A percentile compares a stretch with the other conserved stretches of the same genome.
phyloP scores from a whole-genome alignment of 768 basidiomycete genomes.

The Suillus subalutaceus region DNA sequence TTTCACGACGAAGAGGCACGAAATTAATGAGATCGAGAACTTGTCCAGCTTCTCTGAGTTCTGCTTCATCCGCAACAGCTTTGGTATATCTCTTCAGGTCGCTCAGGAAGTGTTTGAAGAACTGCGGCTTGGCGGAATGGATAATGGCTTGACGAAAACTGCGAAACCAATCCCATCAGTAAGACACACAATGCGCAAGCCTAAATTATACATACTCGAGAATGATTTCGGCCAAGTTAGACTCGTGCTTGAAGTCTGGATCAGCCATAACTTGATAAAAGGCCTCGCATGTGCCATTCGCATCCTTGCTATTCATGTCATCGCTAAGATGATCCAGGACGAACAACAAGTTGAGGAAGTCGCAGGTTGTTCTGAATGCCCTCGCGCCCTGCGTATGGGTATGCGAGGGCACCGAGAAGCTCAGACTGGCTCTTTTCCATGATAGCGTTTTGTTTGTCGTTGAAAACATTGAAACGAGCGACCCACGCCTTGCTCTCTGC shows the following conservation, averaged over 20 bases:
- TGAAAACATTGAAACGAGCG: constrained; percentile 58
- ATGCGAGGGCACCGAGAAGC: constrained; percentile 61
- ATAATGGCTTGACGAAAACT: constrained; percentile 57
- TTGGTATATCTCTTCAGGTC: constrained; percentile 58
- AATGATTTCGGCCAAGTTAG: constrained; percentile 56
- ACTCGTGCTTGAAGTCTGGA: constrained; percentile 54
- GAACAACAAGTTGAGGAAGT: constrained; percentile 66
- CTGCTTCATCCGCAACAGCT: constrained; percentile 60
- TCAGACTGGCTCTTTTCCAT: constrained; percentile 63
- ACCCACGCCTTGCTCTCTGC: constrained; percentile 64
- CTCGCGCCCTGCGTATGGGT: constrained; percentile 60
- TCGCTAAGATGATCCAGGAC: constrained; percentile 71
- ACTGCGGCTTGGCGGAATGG: constrained; percentile 34
- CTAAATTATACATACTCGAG: constrained; percentile 48
- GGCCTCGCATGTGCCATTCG: constrained; percentile 51
- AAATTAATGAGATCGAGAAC: constrained; percentile 58
- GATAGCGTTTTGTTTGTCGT: constrained; percentile 54
- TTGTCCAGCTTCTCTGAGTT: constrained; percentile 56
- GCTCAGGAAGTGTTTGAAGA: constrained; percentile 56
- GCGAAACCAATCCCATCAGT: constrained; percentile 1
- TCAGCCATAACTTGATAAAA: constrained; percentile 56
- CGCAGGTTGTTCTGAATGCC: constrained; percentile 62
- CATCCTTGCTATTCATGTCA: constrained; percentile 61
- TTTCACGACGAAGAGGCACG: constrained; percentile 64
- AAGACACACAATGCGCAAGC: not conserved